Conservation (phyloP, 225 moss, liverwort and hornwort genomes). For the Anthoceros angustus region DNA sequence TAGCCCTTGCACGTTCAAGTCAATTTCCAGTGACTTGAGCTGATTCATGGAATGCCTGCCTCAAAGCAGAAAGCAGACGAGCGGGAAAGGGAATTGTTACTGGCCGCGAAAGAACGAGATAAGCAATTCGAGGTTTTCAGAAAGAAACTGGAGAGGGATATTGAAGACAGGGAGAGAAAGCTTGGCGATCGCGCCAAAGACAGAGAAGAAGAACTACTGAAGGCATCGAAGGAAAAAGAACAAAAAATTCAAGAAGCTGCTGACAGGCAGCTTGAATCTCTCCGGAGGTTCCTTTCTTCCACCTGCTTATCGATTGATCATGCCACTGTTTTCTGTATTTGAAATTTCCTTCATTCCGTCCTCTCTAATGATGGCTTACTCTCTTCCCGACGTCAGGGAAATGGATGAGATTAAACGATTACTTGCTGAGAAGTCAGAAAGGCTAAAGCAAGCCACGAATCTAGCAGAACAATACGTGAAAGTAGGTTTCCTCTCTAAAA, state of each 20-base stretch:
- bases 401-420: neutral
- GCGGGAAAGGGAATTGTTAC: neutral
- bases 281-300: neutral
- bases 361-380: neutral
- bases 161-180: conserved; percentile 1
- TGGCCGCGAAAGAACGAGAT: neutral
- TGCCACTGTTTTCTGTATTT: neutral
- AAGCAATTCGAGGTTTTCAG: neutral
- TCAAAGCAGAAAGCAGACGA: neutral
- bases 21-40: neutral
- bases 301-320: neutral
- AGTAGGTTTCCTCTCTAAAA: neutral
- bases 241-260: neutral
- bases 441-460: neutral
- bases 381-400: neutral
- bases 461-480: neutral
- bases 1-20: neutral
- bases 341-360: neutral
- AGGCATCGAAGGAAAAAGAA: neutral
- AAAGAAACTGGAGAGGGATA: neutral
- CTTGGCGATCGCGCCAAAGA: neutral
- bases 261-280: neutral
- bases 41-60: neutral
- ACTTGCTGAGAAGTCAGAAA: conserved; percentile 1
- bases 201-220: neutral